A percentile compares a stretch with the other conserved stretches of the same genome.
Conservation (phyloP, 495 filamentous ascomycete genomes). For the Xeromyces bisporus region DNA sequence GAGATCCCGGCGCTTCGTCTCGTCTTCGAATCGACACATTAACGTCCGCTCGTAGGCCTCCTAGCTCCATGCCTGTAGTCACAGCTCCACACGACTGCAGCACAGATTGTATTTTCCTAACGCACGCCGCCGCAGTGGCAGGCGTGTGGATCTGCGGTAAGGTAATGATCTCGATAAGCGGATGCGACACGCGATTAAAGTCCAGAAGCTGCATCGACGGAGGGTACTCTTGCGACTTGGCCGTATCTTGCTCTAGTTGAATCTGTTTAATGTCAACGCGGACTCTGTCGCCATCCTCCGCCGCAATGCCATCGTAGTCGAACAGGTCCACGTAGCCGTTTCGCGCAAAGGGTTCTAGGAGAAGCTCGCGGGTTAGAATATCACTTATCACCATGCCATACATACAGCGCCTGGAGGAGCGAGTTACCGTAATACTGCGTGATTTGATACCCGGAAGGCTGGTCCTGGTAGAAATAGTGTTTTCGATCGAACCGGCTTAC, state of each 20-base stretch:
- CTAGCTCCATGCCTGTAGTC: constrained; percentile 79
- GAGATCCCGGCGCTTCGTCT: constrained; percentile 21
- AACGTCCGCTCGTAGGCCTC: constrained; percentile 82
- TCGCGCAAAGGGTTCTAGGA: constrained; percentile 58
- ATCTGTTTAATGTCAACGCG: constrained; percentile 75
- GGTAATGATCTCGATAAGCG: constrained; percentile 91
- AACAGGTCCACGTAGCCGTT: constrained; percentile 56
- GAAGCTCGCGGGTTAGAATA: constrained; percentile 5
- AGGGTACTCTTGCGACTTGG: constrained; percentile 71
- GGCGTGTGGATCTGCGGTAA: constrained; percentile 70
- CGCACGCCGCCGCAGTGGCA: constrained; percentile 67
- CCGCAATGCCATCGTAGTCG: constrained; percentile 62
- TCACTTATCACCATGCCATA: not conserved
- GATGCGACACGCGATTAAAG: constrained; percentile 83
- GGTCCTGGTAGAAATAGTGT: constrained; percentile 98
- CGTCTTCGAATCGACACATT: constrained; percentile 73
- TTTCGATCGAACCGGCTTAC: constrained; percentile 82
- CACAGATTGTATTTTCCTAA: constrained; percentile 74
- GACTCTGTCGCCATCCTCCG: constrained; percentile 47
- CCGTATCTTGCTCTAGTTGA: constrained; percentile 95
- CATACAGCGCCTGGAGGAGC: not conserved
- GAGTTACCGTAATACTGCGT: constrained; percentile 71
- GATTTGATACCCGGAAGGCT: constrained; percentile 90
- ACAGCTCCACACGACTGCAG: constrained; percentile 69
- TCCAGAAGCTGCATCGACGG: constrained; percentile 65